Evolutionary conservation across 2,329 filamentous ascomycete species (phyloP).

Genomic region (Xylariaceae sp.): DNA sequence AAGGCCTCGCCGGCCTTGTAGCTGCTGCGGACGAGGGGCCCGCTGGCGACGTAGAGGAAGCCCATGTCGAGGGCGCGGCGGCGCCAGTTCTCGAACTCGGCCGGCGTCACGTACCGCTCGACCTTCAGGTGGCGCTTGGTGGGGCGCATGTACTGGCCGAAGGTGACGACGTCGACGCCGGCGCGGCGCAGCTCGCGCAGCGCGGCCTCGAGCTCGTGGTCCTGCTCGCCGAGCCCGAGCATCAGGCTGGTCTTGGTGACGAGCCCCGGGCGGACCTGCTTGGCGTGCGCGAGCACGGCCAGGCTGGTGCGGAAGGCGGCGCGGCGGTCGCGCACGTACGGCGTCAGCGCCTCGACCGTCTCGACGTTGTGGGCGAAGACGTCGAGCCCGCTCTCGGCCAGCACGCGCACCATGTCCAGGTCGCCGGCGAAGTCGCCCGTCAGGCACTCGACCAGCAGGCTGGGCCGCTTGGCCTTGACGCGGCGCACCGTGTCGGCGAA

Average conservation of each 20-base stretch:
- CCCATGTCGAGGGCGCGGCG: slow-evolving; percentile 87
- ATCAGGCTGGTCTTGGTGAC: slow-evolving; percentile 99
- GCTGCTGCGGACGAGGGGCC: slow-evolving; percentile 84
- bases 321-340: slow-evolving; percentile 79
- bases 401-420: slow-evolving; percentile 74
- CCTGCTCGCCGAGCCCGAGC: slow-evolving; percentile 89
- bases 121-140: slow-evolving; percentile 98
- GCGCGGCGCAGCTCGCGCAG: slow-evolving; percentile 71
- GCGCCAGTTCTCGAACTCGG: slow-evolving; percentile 85
- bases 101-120: slow-evolving; percentile 87
- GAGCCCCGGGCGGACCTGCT: slow-evolving; percentile 65
- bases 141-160: slow-evolving; percentile 99
- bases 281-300: slow-evolving; percentile 70
- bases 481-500: slow-evolving; percentile 90
- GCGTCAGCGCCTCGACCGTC: slow-evolving; percentile 85
- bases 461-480: slow-evolving; percentile 78
- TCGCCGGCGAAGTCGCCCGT: slow-evolving; percentile 86
- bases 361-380: slow-evolving; percentile 98
- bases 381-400: slow-evolving; percentile 82
- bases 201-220: slow-evolving; percentile 74
- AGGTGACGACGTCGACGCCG: slow-evolving; percentile 90
- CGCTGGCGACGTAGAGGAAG: slow-evolving; percentile 93
- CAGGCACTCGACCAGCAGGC: slow-evolving; percentile 72
- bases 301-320: slow-evolving; percentile 86
- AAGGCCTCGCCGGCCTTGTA: slow-evolving; percentile 99